A percentile compares a stretch with the other conserved stretches of the same genome.
phyloP scores from a whole-genome alignment of 257 asterid genomes.

The Solanum commersonii region DNA sequence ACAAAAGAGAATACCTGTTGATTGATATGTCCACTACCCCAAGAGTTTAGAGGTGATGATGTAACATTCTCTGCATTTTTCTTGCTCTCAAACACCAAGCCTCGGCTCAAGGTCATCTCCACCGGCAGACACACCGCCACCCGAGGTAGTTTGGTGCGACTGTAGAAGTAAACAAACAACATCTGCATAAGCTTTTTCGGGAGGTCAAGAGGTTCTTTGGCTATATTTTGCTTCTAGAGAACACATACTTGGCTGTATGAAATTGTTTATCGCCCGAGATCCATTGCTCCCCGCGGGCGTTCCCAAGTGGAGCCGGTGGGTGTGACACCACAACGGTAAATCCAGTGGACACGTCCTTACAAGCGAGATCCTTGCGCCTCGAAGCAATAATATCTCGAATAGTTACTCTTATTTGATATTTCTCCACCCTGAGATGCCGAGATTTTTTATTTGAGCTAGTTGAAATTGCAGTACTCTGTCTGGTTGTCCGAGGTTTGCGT shows the following conservation, averaged over 20 bases:
- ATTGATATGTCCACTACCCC: conserved; percentile 33
- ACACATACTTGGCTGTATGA: conserved; percentile 34
- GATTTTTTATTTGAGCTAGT: conserved; percentile 35
- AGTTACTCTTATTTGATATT: conserved; percentile 18
- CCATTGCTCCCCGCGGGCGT: conserved; percentile 51
- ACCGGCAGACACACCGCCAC: conserved; percentile 27
- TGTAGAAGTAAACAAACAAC: conserved; percentile 17
- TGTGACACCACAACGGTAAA: conserved; percentile 27
- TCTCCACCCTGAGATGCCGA: conserved; percentile 26
- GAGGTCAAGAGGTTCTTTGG: background rate
- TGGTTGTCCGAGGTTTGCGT: conserved; percentile 38
- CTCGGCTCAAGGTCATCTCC: conserved; percentile 36
- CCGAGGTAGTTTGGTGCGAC: conserved; percentile 34
- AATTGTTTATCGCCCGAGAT: conserved; percentile 26
- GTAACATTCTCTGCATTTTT: conserved; percentile 27
- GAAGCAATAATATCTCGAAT: conserved; percentile 30
- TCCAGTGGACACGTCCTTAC: conserved; percentile 36
- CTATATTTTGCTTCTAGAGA: background rate
- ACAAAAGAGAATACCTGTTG: conserved; percentile 25
- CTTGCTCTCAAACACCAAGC: conserved; percentile 46
- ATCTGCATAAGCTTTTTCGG: conserved; percentile 4
- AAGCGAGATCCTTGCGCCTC: conserved; percentile 32
- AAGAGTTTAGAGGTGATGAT: conserved; percentile 24
- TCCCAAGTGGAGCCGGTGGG: conserved; percentile 59
- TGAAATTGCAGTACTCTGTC: conserved; percentile 30